These are phyloP conservation scores for Dictyostelium purpureum DNA, from an alignment of 78 protist genomes.

Conservation along the genomic window DNA sequence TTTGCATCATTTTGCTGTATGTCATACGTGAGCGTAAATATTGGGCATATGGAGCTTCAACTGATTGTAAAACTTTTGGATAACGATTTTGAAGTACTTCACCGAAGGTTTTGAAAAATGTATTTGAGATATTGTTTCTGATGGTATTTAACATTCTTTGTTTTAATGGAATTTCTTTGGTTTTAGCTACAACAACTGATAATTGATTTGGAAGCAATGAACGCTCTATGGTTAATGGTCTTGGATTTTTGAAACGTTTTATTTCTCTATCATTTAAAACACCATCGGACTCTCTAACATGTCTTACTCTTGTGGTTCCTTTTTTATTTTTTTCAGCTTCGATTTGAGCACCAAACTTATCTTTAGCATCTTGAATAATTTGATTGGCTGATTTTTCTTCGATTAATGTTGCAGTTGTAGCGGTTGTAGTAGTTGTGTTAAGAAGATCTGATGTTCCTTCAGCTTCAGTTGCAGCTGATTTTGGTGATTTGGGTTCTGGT, in stretches of 20 bases:
- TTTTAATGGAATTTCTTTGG: slow-evolving; percentile 13
- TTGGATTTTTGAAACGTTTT: not conserved
- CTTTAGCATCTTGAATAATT: no score
- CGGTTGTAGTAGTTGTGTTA: not conserved
- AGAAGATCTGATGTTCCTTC: not conserved
- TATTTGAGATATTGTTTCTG: not conserved
- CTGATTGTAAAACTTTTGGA: not conserved
- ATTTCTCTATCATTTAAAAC: not conserved
- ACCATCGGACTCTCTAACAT: not conserved
- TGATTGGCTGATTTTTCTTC: not conserved
- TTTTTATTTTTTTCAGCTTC: not conserved
- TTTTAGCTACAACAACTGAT: not conserved
- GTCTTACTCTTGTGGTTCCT: not conserved
- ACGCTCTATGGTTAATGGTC: not conserved
- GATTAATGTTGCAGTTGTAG: slow-evolving; percentile 5
- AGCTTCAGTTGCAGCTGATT: not conserved
- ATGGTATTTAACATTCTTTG: not conserved
- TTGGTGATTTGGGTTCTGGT: not conserved
- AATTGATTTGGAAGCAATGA: not conserved
- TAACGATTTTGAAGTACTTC: not conserved
- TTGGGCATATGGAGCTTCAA: not conserved
- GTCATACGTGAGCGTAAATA: not conserved
- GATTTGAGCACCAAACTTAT: no score
- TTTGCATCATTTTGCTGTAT: not conserved
- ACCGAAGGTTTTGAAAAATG: not conserved